phyloP scores from a whole-genome alignment of 148 eudicot species.

The Bassia scoparia region DNA sequence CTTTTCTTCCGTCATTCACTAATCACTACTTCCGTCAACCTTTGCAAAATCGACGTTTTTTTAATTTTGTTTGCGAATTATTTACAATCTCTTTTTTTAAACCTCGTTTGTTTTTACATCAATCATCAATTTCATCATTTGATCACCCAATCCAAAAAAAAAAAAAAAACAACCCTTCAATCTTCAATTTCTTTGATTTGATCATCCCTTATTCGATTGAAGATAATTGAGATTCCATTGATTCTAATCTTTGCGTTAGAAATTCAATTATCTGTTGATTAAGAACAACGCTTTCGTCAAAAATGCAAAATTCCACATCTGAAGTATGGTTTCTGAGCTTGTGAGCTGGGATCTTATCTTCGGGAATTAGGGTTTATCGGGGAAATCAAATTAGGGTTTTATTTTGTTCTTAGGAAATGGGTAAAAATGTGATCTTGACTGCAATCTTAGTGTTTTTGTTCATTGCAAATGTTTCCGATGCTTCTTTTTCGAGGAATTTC shows the following conservation, averaged over 20 bases:
- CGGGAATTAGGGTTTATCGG: slow-evolving; percentile 20
- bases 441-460: slow-evolving; percentile 30
- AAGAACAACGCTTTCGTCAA: background rate
- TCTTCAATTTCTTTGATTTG: background rate
- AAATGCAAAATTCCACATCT: background rate
- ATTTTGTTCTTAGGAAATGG: slow-evolving; percentile 31
- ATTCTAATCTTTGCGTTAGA: background rate
- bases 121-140: background rate
- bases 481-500: slow-evolving; percentile 22
- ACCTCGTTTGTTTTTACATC: too few species aligned
- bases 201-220: background rate
- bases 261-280: background rate
- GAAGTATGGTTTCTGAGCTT: slow-evolving; percentile 6
- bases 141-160: background rate
- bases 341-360: slow-evolving; percentile 16
- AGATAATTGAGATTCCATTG: background rate
- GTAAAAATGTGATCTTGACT: slow-evolving; percentile 27
- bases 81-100: background rate
- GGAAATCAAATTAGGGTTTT: slow-evolving; percentile 14
- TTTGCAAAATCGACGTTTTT: background rate
- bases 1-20: too few species aligned
- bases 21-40: too few species aligned
- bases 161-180: background rate
- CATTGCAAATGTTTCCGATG: slow-evolving; percentile 31
- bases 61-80: background rate